These are phyloP conservation scores for Sporothrix humicola DNA, from an alignment of 2,329 filamentous ascomycete species.

Conservation along the genomic window DNA sequence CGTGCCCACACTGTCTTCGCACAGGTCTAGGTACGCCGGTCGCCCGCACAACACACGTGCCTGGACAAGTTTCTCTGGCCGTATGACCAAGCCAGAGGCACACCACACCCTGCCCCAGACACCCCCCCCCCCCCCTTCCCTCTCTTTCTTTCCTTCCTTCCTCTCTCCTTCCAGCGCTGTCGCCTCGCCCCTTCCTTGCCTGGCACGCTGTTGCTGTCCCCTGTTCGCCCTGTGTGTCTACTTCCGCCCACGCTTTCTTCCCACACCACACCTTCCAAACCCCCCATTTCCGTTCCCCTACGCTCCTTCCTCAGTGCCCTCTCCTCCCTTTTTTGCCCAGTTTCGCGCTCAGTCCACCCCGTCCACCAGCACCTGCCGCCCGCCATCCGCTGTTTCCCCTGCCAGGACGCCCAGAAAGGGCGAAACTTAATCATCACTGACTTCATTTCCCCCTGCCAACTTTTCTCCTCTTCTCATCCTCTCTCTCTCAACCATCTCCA, in stretches of 20 bases:
- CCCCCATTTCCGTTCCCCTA: conserved; percentile 10
- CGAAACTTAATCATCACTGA: conserved; percentile 37
- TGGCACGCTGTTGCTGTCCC: not conserved
- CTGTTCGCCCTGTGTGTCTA: conserved; percentile 14
- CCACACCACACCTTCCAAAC: not conserved
- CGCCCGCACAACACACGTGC: conserved; percentile 22
- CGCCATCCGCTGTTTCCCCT: conserved; percentile 15
- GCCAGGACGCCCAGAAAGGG: conserved; percentile 23
- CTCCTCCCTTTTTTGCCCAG: not conserved
- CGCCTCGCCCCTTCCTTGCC: conserved; percentile 14
- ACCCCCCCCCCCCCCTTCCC: conserved; percentile 13
- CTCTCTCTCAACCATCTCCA: not conserved
- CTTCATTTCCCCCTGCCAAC: conserved; percentile 32
- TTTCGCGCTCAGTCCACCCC: conserved; percentile 29
- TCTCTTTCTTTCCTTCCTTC: not conserved
- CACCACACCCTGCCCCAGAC: conserved; percentile 13
- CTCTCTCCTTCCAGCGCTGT: conserved; percentile 16
- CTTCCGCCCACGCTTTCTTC: conserved; percentile 11
- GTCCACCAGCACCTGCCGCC: conserved; percentile 16
- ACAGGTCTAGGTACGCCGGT: conserved; percentile 4
- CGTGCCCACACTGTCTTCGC: conserved; percentile 13
- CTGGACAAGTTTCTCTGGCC: conserved; percentile 23
- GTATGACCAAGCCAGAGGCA: conserved; percentile 29
- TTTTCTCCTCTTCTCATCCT: conserved; percentile 27
- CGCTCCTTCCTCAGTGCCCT: conserved; percentile 15